phyloP scores from a whole-genome alignment of 108 stramenopile genomes.

The Skeletonema grethae region DNA sequence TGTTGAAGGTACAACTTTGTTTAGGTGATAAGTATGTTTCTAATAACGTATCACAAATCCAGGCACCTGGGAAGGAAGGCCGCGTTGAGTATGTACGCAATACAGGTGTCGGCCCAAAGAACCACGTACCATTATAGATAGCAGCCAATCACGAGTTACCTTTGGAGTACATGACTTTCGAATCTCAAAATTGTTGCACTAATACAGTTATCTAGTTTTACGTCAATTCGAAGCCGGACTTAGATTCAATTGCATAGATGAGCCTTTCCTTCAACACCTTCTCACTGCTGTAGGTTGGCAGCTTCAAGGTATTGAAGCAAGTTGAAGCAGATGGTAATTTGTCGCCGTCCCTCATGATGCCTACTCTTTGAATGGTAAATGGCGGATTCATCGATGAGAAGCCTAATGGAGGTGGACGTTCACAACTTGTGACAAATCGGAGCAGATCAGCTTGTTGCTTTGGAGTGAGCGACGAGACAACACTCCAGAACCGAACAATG shows the following conservation, averaged over 20 bases:
- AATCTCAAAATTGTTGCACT: too few relatives aligned
- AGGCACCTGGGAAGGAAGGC: too few relatives aligned
- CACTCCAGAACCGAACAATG: conserved; percentile 91
- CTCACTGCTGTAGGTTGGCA: conserved; percentile 97
- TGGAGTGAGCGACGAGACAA: conserved; percentile 66
- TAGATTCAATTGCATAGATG: conserved; percentile 81
- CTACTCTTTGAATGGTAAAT: conserved; percentile 94
- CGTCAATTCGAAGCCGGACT: conserved; percentile 92
- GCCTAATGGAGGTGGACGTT: conserved; percentile 95
- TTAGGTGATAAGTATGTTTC: too few relatives aligned
- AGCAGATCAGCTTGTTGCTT: conserved; percentile 90
- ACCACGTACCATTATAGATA: too few relatives aligned
- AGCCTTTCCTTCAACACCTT: conserved; percentile 85
- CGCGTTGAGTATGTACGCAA: too few relatives aligned
- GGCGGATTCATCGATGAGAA: conserved; percentile 95
- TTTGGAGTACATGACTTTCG: too few relatives aligned
- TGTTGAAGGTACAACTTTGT: too few relatives aligned
- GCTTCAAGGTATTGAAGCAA: conserved; percentile 98
- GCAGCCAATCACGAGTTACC: too few relatives aligned
- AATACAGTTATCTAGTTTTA: conserved; percentile 32
- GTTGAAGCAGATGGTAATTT: conserved; percentile 95
- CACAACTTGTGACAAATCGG: conserved; percentile 96
- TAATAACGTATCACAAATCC: too few relatives aligned
- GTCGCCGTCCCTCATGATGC: conserved; percentile 86
- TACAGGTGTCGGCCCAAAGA: too few relatives aligned